Evolutionary conservation across 805 yeast genomes (phyloP).

Genomic region (Saturnispora mendoncae): DNA sequence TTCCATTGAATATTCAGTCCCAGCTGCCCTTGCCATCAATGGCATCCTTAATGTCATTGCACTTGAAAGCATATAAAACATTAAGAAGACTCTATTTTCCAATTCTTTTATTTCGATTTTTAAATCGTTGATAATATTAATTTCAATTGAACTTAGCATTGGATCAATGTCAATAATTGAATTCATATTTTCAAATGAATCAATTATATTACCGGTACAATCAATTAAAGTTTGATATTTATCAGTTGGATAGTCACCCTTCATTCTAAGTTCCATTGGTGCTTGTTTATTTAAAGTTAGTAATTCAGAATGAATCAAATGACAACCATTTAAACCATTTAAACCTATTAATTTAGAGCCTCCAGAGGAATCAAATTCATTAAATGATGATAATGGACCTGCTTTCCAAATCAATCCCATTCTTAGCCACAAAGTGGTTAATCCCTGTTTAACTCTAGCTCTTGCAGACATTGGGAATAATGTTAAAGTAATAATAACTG

Average conservation of each 20-base stretch:
- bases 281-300: constrained; percentile 58
- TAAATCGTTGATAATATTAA: constrained; percentile 45
- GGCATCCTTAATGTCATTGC: constrained; percentile 72
- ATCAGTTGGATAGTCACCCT: constrained; percentile 58
- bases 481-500: constrained; percentile 54
- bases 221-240: constrained; percentile 43
- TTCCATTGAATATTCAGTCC: constrained; percentile 66
- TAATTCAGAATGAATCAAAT: constrained; percentile 50
- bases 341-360: constrained; percentile 32
- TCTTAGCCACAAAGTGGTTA: constrained; percentile 66
- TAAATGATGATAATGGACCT: constrained; percentile 47
- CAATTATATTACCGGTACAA: constrained; percentile 57
- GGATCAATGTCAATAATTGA: constrained; percentile 60
- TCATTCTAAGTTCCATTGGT: constrained; percentile 63
- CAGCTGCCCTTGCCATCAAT: constrained; percentile 66
- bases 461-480: constrained; percentile 74
- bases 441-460: constrained; percentile 51
- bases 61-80: constrained; percentile 71
- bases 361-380: not conserved
- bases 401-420: constrained; percentile 76
- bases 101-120: constrained; percentile 55
- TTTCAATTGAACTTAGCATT: constrained; percentile 42
- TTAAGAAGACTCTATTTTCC: constrained; percentile 61
- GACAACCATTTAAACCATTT: constrained; percentile 35
- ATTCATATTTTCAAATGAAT: constrained; percentile 66